Percentiles rank a stretch among this genome's conserved stretches.
Conservation (phyloP, 371 early-diverging fungal genomes). For the Mucor plumbeus region DNA sequence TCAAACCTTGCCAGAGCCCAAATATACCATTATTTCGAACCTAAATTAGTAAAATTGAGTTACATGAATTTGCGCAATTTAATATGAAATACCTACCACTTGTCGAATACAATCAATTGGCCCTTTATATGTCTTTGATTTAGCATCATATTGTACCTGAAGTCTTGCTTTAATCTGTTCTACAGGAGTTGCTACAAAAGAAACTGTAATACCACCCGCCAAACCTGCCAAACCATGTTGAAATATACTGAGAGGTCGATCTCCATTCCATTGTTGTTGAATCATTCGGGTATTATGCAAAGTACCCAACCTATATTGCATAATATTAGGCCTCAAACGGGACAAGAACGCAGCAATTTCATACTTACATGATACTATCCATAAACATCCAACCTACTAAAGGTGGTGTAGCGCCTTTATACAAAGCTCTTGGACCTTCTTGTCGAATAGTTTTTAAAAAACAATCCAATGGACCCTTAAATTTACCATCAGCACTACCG, state of each 20-base stretch:
- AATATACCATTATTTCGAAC: conserved; percentile 75
- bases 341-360: too few relatives aligned
- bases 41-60: conserved; percentile 21
- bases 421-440: conserved; percentile 84
- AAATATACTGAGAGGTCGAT: conserved; percentile 66
- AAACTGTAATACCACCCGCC: conserved; percentile 87
- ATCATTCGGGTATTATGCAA: conserved; percentile 79
- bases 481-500: conserved; percentile 73
- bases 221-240: conserved; percentile 79
- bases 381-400: conserved; percentile 92
- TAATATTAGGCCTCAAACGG: neutral
- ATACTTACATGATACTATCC: conserved; percentile 81
- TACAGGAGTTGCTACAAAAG: conserved; percentile 91
- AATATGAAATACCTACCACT: conserved; percentile 47
- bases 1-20: conserved; percentile 87
- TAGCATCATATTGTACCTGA: conserved; percentile 89
- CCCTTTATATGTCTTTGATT: conserved; percentile 74
- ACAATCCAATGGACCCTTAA: conserved; percentile 89
- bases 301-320: conserved; percentile 70
- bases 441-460: conserved; percentile 68
- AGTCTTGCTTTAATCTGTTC: conserved; percentile 84
- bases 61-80: neutral
- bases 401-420: conserved; percentile 94
- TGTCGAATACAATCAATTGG: conserved; percentile 87
- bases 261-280: conserved; percentile 66